Conservation (phyloP, 305 asterid species). For the Petunia hybrid region DNA sequence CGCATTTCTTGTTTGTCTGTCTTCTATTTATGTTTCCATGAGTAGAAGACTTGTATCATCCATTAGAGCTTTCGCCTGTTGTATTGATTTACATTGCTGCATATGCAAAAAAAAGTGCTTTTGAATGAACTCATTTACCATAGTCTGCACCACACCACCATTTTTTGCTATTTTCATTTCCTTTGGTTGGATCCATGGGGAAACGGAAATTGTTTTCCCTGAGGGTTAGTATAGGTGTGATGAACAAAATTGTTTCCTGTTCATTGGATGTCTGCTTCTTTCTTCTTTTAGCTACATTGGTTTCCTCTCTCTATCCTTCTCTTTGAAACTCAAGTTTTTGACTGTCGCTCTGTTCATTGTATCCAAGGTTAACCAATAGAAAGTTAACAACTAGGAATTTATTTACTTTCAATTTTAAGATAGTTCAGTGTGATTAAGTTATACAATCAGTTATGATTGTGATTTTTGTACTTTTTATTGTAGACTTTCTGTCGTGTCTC, state of each 20-base stretch:
- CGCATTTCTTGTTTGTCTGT: not conserved
- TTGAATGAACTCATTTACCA: conserved; percentile 19
- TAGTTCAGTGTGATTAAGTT: not conserved
- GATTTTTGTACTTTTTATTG: not conserved
- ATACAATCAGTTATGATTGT: not conserved
- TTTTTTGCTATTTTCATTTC: not conserved
- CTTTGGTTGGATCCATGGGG: not conserved
- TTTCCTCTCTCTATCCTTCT: not conserved
- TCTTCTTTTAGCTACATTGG: conserved; percentile 15
- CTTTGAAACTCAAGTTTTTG: not conserved
- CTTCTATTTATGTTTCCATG: conserved; percentile 13
- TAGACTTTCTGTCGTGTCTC: not conserved
- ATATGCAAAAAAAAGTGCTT: not conserved
- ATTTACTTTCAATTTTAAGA: no score
- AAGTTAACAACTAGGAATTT: no score
- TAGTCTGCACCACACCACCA: not conserved
- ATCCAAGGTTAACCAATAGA: no score
- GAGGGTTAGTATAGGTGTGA: not conserved
- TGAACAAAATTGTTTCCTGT: not conserved
- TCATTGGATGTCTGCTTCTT: not conserved
- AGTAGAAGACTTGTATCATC: not conserved
- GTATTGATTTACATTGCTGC: not conserved
- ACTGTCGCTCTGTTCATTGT: no score
- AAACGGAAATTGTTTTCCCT: not conserved
- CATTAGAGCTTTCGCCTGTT: not conserved